Base-by-base conservation (phyloP, 768 basidiomycete species). In the Suillus paluster region DNA sequence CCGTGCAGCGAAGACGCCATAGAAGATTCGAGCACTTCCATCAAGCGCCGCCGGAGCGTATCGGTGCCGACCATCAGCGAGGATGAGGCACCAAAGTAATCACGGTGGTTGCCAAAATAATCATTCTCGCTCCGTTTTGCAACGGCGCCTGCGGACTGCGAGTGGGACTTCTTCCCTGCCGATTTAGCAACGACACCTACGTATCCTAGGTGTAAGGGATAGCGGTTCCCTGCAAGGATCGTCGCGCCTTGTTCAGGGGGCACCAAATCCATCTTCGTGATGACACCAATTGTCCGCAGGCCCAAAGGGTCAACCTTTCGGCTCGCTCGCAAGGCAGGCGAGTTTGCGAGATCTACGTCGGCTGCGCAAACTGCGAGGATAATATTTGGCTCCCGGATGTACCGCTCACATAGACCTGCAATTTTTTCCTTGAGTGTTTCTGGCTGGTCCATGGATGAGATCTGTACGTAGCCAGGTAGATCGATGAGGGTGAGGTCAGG, bases 321-420 rank as follows among this genome's bases (percentile, higher is more conserved):
- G 74, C 94, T 96, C 0, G 97, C 95, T 55, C 95, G 84, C 55
- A 99, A 80, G 0, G 97, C 97, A 8, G 97, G 96, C 0, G 95
- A 97, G 75, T 99, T 99, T 63, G 97, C 97, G 14, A 99, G 84
- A 78, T 99, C 97, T 59, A 99, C 97, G 73, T 99, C 96, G 9
- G 97, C 97, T 9, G 97, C 93, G 72, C 97, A 99, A 19, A 99
- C 94, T 5, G 97, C 97, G n/a, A 99, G 86, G 68, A 99, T 91
- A 75, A 99, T 95, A 75, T 99, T 99, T n/a, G 97, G 97, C 73
- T 98, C 95, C n/a, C 93, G 88, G 69, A 99, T 99, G 75, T 99
- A 99, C 72, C 89, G 93, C 60, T 98, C 97, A 76, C 97, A 99
- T 1, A 99, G 80, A 10, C 73, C 69, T 0, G 91, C 81, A 64